Base-by-base conservation (phyloP, 106 monocot species). In the Chionographis japonica region DNA sequence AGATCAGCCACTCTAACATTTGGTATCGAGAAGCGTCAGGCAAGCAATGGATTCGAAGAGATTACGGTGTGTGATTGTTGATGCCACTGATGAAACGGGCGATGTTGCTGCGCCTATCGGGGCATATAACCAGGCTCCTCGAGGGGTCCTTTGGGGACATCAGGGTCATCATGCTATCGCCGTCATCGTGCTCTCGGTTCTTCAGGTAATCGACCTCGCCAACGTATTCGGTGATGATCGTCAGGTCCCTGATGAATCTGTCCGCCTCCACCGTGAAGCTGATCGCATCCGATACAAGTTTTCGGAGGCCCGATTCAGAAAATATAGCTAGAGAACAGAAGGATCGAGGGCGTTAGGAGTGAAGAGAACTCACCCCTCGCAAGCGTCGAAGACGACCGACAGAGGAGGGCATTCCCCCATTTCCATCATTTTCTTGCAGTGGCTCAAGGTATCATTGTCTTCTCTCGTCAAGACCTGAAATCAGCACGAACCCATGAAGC, bases 91-190 rank as follows among this genome's bases (percentile, higher is more conserved):
- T 85, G 82, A 90, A 94, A 15, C 90, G 73, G 3, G 87, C 93
- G 8, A 99, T 93, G 75, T 99, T 99, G 79, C 93, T 88, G 37
- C 80, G 74, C 70, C 76, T 83, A 15, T 99, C 90, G 4, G 93
- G 98, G 71, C 98, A 99, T 13, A 99, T 93, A 2, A 99, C 93
- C 5, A 99, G 87, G 62, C 98, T 99, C 43, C 36, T 83, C 12
- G 87, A 77, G 8, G 80, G 77, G 40, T 88, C 71, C 6, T 75
- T 74, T 0, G 87, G 87, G 0, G 83, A 85, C 2, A 99, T 65
- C 9, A 99, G 63, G 14, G 93, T 99, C 93, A 99, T 99, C 98
- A 99, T 90, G 75, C 93, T 99, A 65, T 99, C 98, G 13, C 87
- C 87, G 49, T 93, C 93, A 52, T 93, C 82, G 46, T 90, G 70